These are phyloP conservation scores for Sugiyamaella floridensis DNA, from an alignment of 805 yeast species.

Conservation along the genomic window DNA sequence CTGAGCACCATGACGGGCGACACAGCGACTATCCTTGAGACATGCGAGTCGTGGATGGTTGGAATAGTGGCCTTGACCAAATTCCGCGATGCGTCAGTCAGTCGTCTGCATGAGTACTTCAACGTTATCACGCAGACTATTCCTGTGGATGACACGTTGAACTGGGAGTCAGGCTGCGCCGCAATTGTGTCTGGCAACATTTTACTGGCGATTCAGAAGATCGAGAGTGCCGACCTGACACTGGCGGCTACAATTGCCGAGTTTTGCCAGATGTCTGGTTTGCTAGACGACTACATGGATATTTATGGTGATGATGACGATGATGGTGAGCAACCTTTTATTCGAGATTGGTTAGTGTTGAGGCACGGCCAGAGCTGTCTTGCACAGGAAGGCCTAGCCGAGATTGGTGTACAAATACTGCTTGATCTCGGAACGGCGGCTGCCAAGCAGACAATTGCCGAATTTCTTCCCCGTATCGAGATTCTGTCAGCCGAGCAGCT, in stretches of 20 bases:
- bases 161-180: slow-evolving; percentile 27
- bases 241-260: slow-evolving; percentile 27
- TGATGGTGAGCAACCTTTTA: slow-evolving; percentile 5
- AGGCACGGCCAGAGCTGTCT: slow-evolving; percentile 24
- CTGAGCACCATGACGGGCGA: slow-evolving; percentile 26
- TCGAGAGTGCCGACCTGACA: slow-evolving; percentile 24
- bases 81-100: slow-evolving; percentile 26
- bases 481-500: slow-evolving; percentile 9
- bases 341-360: slow-evolving; percentile 22
- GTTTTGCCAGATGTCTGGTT: slow-evolving; percentile 24
- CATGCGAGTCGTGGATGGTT: slow-evolving; percentile 28
- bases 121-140: slow-evolving; percentile 14
- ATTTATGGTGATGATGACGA: slow-evolving; percentile 4
- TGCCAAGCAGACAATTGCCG: slow-evolving; percentile 16
- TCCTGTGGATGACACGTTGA: slow-evolving; percentile 23
- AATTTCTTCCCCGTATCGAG: slow-evolving; percentile 9
- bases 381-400: slow-evolving; percentile 3
- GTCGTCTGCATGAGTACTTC: slow-evolving; percentile 25
- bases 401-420: slow-evolving; percentile 25
- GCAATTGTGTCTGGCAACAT: slow-evolving; percentile 24
- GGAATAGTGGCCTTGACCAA: slow-evolving; percentile 25
- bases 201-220: slow-evolving; percentile 18
- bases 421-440: slow-evolving; percentile 16
- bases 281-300: slow-evolving; percentile 23
- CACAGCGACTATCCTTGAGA: slow-evolving; percentile 20